Percentiles rank a stretch among this genome's conserved stretches.
These are phyloP conservation scores for Solanum etuberosum DNA, from an alignment of 257 asterid genomes.

Conservation along the genomic window DNA sequence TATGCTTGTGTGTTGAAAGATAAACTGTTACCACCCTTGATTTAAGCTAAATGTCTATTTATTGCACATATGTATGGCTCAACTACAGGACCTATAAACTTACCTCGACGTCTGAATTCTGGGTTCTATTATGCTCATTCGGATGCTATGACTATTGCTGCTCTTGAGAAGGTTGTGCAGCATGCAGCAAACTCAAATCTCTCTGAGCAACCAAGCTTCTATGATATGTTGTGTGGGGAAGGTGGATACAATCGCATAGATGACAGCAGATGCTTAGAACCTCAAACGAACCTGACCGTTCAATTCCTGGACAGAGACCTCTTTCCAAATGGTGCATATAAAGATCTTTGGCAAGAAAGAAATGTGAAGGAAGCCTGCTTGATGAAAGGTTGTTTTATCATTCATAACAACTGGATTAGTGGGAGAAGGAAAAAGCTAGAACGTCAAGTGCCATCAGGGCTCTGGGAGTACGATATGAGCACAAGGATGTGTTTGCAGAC, in stretches of 20 bases:
- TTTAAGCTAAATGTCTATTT: not conserved
- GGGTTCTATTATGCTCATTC: slow-evolving; percentile 84
- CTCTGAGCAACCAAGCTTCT: slow-evolving; percentile 94
- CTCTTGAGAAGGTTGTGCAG: slow-evolving; percentile 68
- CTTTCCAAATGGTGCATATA: slow-evolving; percentile 86
- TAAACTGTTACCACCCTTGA: not conserved
- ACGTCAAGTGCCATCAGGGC: slow-evolving; percentile 64
- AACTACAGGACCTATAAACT: slow-evolving; percentile 74
- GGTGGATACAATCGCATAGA: slow-evolving; percentile 60
- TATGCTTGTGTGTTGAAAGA: not conserved
- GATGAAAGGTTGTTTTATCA: slow-evolving; percentile 41
- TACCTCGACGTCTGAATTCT: slow-evolving; percentile 91
- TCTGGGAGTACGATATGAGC: slow-evolving; percentile 77
- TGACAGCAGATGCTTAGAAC: slow-evolving; percentile 62
- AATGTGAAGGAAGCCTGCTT: slow-evolving; percentile 42
- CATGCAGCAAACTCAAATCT: slow-evolving; percentile 67
- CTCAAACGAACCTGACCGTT: slow-evolving; percentile 48
- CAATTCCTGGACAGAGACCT: slow-evolving; percentile 68
- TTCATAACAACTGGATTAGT: slow-evolving; percentile 84
- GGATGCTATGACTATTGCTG: slow-evolving; percentile 50
- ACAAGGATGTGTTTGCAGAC: slow-evolving; percentile 63
- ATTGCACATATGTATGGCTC: not conserved
- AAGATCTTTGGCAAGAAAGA: slow-evolving; percentile 52
- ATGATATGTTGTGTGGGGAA: slow-evolving; percentile 77
- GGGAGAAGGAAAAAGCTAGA: slow-evolving; percentile 71